Evolutionary conservation across 2,329 filamentous ascomycete species (phyloP), one percentile per base, ranked within the genome.

Genomic region (Cladosporium oxysporum): DNA sequence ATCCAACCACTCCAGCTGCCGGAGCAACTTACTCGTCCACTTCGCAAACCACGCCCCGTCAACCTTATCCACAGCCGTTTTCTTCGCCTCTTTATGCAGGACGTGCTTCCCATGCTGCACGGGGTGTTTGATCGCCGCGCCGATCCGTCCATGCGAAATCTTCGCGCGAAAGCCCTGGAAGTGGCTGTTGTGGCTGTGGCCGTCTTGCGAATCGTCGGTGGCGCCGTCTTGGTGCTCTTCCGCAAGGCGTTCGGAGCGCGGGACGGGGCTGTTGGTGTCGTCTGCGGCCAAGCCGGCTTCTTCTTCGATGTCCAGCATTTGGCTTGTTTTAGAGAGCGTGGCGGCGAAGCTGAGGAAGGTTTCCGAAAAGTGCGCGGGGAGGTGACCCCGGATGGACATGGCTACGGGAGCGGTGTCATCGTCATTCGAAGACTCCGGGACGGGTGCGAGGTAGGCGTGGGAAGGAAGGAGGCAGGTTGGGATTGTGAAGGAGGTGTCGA

Each of bases 281-380:
- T 29, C 26, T 4, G 16, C 16, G 33, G 16, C 50, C 5, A 28
- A 10, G 26, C 35, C 31, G 18, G 33, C 50, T 55, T 63, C 61
- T 31, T 63, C 61, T 55, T 65, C 55, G 57, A 65, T 65, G 47
- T 65, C 63, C 23, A 59, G 44, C 55, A 86, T 79, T 68, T 86
- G 86, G n/a, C 81, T 85, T 0, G 84, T 83, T 70, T 86, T 86
- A n/a, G 85, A 80, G 0, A 85, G 75, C 1, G 83, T 83, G 1
- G 83, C 83, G n/a, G 82, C 75, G 72, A 85, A 86, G 69, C 84
- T 81, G 61, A 86, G 79, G 4, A 86, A 75, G 23, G 81, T 79
- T 67, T 85, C 83, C 66, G 84, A 79, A 66, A 85, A 83, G 3
- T 76, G 74, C 1, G 82, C 81, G 0, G 84, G 84, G 1, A 86